Evolutionary conservation across 2,329 filamentous ascomycete genomes (phyloP).

Genomic region (Monilinia aucupariae): DNA sequence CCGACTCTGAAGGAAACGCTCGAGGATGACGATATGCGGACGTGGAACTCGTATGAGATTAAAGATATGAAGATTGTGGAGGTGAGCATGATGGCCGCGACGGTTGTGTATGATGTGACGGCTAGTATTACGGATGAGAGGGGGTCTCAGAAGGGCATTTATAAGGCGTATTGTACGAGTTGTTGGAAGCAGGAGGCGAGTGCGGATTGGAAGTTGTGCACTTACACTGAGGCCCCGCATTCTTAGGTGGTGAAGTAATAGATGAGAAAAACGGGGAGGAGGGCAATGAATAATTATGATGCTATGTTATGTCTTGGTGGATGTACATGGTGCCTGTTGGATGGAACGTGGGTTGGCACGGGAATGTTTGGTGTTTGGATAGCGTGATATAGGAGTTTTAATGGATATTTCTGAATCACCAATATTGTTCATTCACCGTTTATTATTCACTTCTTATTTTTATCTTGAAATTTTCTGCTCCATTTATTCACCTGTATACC

Average conservation of each 20-base stretch:
- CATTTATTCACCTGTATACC: neutral
- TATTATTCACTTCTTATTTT: neutral
- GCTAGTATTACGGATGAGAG: slow-evolving; percentile 9
- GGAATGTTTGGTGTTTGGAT: slow-evolving; percentile 4
- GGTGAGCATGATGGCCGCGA: slow-evolving; percentile 14
- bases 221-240: slow-evolving; percentile 14
- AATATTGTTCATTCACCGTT: neutral
- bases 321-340: slow-evolving; percentile 5
- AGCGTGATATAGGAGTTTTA: slow-evolving; percentile 8
- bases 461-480: neutral
- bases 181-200: slow-evolving; percentile 14
- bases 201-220: slow-evolving; percentile 15
- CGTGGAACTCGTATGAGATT: slow-evolving; percentile 12
- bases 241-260: neutral
- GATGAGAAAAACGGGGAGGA: neutral
- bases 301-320: slow-evolving; percentile 1
- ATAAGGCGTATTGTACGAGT: slow-evolving; percentile 15
- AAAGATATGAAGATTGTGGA: slow-evolving; percentile 16
- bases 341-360: slow-evolving; percentile 2
- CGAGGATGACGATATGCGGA: slow-evolving; percentile 15
- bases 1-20: slow-evolving; percentile 13
- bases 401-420: slow-evolving; percentile 2
- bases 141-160: neutral
- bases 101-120: slow-evolving; percentile 8
- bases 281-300: neutral